A percentile compares a stretch with the other conserved stretches of the same genome.
Conservation (phyloP, 495 filamentous ascomycete genomes). For the Aspergillus ostianus region DNA sequence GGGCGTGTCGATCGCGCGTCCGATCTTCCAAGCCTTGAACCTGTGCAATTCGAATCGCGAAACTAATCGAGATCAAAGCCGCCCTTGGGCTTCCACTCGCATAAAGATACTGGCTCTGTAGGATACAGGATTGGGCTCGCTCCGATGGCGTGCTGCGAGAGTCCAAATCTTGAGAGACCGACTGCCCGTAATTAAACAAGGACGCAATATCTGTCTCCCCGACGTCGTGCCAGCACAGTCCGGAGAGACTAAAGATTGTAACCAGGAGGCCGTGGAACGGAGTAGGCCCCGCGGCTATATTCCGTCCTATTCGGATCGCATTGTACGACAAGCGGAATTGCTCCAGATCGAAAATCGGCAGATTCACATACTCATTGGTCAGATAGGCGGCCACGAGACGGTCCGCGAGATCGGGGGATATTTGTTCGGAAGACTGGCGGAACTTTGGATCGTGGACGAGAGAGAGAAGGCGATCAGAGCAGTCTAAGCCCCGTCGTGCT, state of each 20-base stretch:
- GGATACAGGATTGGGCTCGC: slow-evolving; percentile 15
- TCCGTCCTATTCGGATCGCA: neutral
- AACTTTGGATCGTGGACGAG: neutral
- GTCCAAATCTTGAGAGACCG: neutral
- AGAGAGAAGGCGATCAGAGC: neutral
- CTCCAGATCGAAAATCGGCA: slow-evolving; percentile 16
- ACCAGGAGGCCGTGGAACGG: slow-evolving; percentile 13
- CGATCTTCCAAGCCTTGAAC: slow-evolving; percentile 6
- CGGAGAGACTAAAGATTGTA: slow-evolving; percentile 10
- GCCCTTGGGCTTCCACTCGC: slow-evolving; percentile 12
- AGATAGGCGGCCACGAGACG: slow-evolving; percentile 12
- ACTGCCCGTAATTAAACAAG: slow-evolving; percentile 11
- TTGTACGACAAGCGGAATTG: slow-evolving; percentile 13
- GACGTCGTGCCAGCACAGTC: slow-evolving; percentile 1
- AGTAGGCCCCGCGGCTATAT: slow-evolving; percentile 1
- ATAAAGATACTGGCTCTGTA: slow-evolving; percentile 22
- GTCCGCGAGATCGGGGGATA: slow-evolving; percentile 13
- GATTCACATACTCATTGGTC: slow-evolving; percentile 12
- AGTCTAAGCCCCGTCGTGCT: neutral
- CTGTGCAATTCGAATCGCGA: slow-evolving; percentile 14
- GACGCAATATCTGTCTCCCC: neutral
- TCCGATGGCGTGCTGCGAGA: neutral
- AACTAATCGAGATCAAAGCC: slow-evolving; percentile 14
- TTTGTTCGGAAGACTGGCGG: neutral
- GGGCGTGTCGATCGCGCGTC: neutral